These are phyloP conservation scores for Draba incana DNA, from an alignment of 345 rosid genomes.

Conservation along the genomic window DNA sequence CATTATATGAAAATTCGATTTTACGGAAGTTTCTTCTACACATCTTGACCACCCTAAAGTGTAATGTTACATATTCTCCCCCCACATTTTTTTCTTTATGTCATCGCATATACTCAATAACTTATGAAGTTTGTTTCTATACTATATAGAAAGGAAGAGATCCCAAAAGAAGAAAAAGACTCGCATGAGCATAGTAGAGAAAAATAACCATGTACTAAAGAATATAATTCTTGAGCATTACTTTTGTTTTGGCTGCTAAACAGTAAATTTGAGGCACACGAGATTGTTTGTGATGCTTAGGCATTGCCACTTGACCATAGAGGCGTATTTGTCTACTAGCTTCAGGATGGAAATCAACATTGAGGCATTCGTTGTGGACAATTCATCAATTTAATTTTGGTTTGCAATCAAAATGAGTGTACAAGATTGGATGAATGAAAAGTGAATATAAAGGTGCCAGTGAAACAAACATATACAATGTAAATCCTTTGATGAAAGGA, in stretches of 20 bases:
- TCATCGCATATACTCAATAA: no score
- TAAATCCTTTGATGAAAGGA: no score
- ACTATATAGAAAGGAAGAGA: neutral
- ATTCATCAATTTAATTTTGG: constrained; percentile 72
- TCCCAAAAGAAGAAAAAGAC: neutral
- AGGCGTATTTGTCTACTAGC: constrained; percentile 73
- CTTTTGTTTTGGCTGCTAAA: constrained; percentile 80
- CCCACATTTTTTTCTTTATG: no score
- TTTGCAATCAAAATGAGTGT: constrained; percentile 46
- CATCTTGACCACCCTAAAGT: no score
- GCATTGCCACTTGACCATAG: constrained; percentile 82
- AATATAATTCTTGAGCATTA: constrained; percentile 18
- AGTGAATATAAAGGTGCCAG: neutral
- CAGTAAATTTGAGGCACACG: constrained; percentile 79
- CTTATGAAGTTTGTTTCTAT: no score
- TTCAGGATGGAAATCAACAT: constrained; percentile 72
- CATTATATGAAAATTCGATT: no score
- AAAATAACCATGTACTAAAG: neutral
- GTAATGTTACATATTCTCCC: no score
- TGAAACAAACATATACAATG: no score
- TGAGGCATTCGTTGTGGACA: constrained; percentile 66
- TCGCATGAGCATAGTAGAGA: neutral
- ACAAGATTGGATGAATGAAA: neutral
- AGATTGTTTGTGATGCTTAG: constrained; percentile 80
- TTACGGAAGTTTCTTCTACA: no score